Percentiles rank a stretch among this genome's conserved stretches.
These are phyloP conservation scores for Pseudozyma pruni DNA, from an alignment of 1,284 basidiomycete genomes.

Conservation along the genomic window DNA sequence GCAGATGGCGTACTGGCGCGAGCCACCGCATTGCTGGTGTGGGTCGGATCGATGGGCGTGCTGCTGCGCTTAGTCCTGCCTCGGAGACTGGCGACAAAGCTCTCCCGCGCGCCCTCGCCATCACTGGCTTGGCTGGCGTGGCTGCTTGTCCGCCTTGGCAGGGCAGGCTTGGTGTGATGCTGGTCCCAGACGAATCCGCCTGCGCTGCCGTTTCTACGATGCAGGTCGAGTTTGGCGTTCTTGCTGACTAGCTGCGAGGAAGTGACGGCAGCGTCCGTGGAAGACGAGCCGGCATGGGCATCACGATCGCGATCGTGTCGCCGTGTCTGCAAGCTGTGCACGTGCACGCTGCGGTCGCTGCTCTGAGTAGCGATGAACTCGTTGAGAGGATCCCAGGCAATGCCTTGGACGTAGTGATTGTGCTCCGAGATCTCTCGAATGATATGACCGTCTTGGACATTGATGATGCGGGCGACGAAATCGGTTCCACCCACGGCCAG, in stretches of 20 bases:
- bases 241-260: constrained; percentile 52
- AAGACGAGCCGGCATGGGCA: constrained; percentile 5
- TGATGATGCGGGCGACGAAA: constrained; percentile 88
- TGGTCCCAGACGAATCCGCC: constrained; percentile 55
- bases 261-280: constrained; percentile 18
- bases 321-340: constrained; percentile 46
- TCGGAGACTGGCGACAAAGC: constrained; percentile 48
- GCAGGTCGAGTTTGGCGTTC: constrained; percentile 55
- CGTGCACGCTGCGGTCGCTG: constrained; percentile 63
- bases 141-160: constrained; percentile 59
- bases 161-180: constrained; percentile 49
- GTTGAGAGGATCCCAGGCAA: constrained; percentile 66
- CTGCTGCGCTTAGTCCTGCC: constrained; percentile 54
- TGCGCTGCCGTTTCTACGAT: constrained; percentile 51
- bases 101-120: constrained; percentile 48
- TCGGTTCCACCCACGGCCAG: constrained; percentile 95
- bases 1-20: constrained; percentile 38
- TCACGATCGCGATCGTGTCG: constrained; percentile 28
- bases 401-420: constrained; percentile 66
- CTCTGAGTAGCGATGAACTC: constrained; percentile 65
- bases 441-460: constrained; percentile 74
- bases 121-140: constrained; percentile 58
- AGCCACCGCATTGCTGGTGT: constrained; percentile 21
- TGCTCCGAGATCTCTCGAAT: constrained; percentile 65
- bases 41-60: constrained; percentile 53